Evolutionary conservation across 768 basidiomycete species (phyloP).

Genomic region (Leccinum subgranulosum): DNA sequence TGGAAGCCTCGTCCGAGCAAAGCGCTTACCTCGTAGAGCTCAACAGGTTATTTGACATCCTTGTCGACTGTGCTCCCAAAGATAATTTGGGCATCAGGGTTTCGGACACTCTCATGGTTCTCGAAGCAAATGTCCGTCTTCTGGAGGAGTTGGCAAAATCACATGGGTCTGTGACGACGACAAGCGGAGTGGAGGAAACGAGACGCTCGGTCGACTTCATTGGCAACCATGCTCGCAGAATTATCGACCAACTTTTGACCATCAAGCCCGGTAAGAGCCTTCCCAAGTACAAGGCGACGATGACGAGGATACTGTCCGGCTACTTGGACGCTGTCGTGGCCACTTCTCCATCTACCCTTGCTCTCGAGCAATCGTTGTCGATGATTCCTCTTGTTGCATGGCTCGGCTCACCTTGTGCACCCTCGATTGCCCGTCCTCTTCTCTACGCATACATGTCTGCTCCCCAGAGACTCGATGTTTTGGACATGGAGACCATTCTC

Average conservation of each 20-base stretch:
- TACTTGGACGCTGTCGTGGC: slow-evolving; percentile 14
- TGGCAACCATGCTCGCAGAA: slow-evolving; percentile 9
- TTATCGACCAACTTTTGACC: slow-evolving; percentile 4
- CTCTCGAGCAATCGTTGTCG: slow-evolving; percentile 9
- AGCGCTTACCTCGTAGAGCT: slow-evolving; percentile 48
- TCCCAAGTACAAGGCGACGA: slow-evolving; percentile 12
- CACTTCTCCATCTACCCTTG: neutral
- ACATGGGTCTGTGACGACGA: neutral
- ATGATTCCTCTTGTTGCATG: slow-evolving; percentile 30
- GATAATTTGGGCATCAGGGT: slow-evolving; percentile 34
- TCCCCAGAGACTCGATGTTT: slow-evolving; percentile 30
- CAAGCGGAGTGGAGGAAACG: slow-evolving; percentile 6
- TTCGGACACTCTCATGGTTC: slow-evolving; percentile 42
- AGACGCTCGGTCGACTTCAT: slow-evolving; percentile 27
- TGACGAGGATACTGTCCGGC: slow-evolving; percentile 16
- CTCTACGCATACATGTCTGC: slow-evolving; percentile 46
- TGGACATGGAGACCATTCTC: slow-evolving; percentile 46
- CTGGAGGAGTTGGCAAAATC: slow-evolving; percentile 23
- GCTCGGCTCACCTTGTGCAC: slow-evolving; percentile 33
- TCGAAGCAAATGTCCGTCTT: slow-evolving; percentile 39
- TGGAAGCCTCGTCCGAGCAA: slow-evolving; percentile 29
- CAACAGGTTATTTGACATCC: slow-evolving; percentile 49
- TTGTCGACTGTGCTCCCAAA: slow-evolving; percentile 34
- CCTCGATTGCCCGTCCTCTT: slow-evolving; percentile 36
- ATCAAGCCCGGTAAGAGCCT: slow-evolving; percentile 16